phyloP scores from a whole-genome alignment of 2,329 filamentous ascomycete species.

The Colletotrichum sp. region DNA sequence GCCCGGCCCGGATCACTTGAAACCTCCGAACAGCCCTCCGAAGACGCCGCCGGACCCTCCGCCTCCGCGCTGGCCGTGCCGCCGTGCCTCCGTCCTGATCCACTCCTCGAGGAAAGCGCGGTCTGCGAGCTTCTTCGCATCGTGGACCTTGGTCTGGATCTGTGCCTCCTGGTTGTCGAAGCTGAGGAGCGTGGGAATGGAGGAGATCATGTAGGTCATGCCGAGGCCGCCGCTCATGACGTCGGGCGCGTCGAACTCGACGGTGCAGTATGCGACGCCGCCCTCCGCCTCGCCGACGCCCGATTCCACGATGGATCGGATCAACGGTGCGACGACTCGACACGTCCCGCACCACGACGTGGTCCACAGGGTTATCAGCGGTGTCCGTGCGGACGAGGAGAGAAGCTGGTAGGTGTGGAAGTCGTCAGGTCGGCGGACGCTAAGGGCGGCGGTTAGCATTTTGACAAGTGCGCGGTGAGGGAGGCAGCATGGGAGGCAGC shows the following conservation, averaged over 20 bases:
- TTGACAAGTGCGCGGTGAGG: neutral
- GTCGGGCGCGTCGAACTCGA: slow-evolving; percentile 65
- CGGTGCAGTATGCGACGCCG: slow-evolving; percentile 57
- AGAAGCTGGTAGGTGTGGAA: slow-evolving; percentile 62
- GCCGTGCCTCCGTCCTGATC: slow-evolving; percentile 55
- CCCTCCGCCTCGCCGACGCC: slow-evolving; percentile 61
- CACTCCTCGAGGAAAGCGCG: slow-evolving; percentile 57
- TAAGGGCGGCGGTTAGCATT: slow-evolving; percentile 29
- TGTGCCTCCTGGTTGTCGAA: slow-evolving; percentile 62
- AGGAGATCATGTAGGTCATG: slow-evolving; percentile 62
- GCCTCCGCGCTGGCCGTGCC: slow-evolving; percentile 49
- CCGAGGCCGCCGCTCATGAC: slow-evolving; percentile 55
- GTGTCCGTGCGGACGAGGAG: slow-evolving; percentile 56
- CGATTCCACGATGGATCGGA: slow-evolving; percentile 52
- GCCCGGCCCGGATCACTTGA: neutral
- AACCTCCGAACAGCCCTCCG: slow-evolving; percentile 46
- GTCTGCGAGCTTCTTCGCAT: slow-evolving; percentile 54
- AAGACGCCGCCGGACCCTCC: slow-evolving; percentile 42
- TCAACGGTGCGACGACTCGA: slow-evolving; percentile 52
- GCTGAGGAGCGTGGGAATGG: slow-evolving; percentile 61
- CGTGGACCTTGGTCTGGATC: slow-evolving; percentile 51
- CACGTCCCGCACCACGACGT: slow-evolving; percentile 64
- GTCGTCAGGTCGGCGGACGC: slow-evolving; percentile 59
- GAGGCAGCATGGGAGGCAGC: neutral
- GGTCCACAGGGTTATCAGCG: slow-evolving; percentile 67